A percentile compares a stretch with the other conserved stretches of the same genome.
phyloP scores from a whole-genome alignment of 2,329 filamentous ascomycete species.

The Nakataea oryzae region DNA sequence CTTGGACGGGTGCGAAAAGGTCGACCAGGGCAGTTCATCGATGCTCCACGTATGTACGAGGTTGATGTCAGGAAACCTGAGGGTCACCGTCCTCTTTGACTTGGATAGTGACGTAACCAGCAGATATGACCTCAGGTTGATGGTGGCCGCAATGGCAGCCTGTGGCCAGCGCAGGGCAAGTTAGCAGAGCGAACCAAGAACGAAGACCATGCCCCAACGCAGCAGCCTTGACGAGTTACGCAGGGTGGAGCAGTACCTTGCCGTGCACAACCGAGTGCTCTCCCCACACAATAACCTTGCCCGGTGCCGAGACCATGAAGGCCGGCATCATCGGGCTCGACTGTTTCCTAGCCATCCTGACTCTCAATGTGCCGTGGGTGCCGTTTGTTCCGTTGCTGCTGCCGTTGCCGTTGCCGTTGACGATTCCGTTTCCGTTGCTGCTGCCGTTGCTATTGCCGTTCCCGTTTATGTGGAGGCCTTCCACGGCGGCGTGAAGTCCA shows the following conservation, averaged over 20 bases:
- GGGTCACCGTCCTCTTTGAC: slow-evolving; percentile 74
- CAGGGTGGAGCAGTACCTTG: slow-evolving; percentile 49
- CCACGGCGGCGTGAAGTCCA: slow-evolving; percentile 10
- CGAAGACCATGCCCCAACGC: neutral
- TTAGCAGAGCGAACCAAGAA: neutral
- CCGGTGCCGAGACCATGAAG: slow-evolving; percentile 97
- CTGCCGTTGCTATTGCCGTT: slow-evolving; percentile 16
- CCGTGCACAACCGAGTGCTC: slow-evolving; percentile 97
- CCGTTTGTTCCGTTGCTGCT: slow-evolving; percentile 8
- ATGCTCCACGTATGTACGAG: slow-evolving; percentile 92
- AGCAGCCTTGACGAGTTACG: neutral
- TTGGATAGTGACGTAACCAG: slow-evolving; percentile 92
- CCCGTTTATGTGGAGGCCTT: slow-evolving; percentile 13
- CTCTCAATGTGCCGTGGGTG: slow-evolving; percentile 19
- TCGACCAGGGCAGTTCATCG: slow-evolving; percentile 76
- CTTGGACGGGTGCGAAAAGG: slow-evolving; percentile 70
- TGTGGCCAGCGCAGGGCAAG: slow-evolving; percentile 19
- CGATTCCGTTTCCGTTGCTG: neutral
- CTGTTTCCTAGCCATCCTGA: slow-evolving; percentile 40
- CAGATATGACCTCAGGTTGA: slow-evolving; percentile 91
- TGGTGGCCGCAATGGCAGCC: slow-evolving; percentile 88
- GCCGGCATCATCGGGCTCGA: slow-evolving; percentile 66
- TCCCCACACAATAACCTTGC: slow-evolving; percentile 96
- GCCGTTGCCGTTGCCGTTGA: slow-evolving; percentile 23
- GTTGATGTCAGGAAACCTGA: slow-evolving; percentile 86